Evolutionary conservation across 257 asterid species (phyloP), one percentile per base, ranked within the genome.

Genomic region (Penstemon davidsonii): DNA sequence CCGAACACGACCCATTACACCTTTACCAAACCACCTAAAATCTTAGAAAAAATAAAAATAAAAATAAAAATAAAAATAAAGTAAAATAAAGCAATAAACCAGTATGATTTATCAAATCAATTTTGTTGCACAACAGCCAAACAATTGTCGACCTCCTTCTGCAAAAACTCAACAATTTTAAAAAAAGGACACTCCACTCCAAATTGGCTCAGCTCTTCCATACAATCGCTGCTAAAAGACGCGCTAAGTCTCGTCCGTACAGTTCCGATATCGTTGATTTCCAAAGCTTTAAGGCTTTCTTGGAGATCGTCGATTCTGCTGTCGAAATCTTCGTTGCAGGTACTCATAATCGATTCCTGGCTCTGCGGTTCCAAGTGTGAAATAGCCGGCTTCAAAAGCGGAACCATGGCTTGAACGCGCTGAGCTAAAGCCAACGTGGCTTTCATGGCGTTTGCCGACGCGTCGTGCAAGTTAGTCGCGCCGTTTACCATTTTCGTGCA

Each of bases 401-500:
- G 78, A 0, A 62, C 46, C 69, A 79, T 0, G 8, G 7, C 0
- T 49, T 51, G 64, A 8, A 80, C 15, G 6, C 57, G 60, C 43
- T 52, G 46, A 4, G 87, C 84, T 39, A 67, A 41, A 3, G 5
- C 52, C 18, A 64, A 59, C 4, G 90, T 73, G 3, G 67, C 10
- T 6, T 11, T 47, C 13, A 85, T 76, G 44, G 84, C 86, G 58
- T 78, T 85, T 0, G 8, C 64, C 12, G 81, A 33, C 5, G 87
- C 90, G 7, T 80, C 83, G 6, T 64, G 69, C 62, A 38, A 9
- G 68, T 19, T 76, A 8, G 67, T 52, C 3, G 87, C 86, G 13
- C 73, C 80, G 11, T 50, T 58, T 55, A 82, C 86, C 81, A 82
- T 76, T 6, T 13, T 15, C 0, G 62, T 76, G 86, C 90, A 85